Base-by-base conservation (phyloP, 306 rosid genomes). In the barrel medic (Medicago truncatula) region DNA sequence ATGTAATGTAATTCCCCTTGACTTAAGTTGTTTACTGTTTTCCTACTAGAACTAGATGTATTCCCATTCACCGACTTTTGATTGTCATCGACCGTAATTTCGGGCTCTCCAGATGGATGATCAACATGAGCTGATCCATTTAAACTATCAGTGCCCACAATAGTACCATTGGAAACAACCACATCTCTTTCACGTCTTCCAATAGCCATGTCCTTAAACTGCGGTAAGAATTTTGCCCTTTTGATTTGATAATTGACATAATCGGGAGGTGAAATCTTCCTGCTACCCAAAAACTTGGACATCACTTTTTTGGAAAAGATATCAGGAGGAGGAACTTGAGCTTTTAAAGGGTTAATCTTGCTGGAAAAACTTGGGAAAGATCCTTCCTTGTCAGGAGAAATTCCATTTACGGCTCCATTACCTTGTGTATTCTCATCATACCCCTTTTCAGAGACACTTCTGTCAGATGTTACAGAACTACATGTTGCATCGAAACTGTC, bases 321-420 rank as follows among this genome's bases (percentile, higher is more conserved):
- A 86, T 90, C 84, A 69, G 82, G 31, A 18, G 97, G 91, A 81
- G 99, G 99, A 83, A 92, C 66, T 84, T 95, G 99, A 67, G 97
- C 87, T 73, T 84, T 84, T 66, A 92, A 70, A 73, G 99, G 99
- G 80, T 88, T 89, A 70, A 84, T 83, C 67, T 80, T 81, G 76
- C 72, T 53, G 80, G 38, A 76, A 77, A 78, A 75, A 71, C 73
- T 60, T 43, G 88, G 78, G 12, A 58, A 15, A 64, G 78, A 78
- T 83, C 68, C 88, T 36, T 67, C 86, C 66, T 49, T 84, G 67
- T 85, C 68, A 36, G 82, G 68, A 78, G 81, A 62, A 78, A 62
- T 49, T 54, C 68, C 83, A 44, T 44, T 84, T 46, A 61, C 18
- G 38, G 77, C 78, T 67, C 82, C 86, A 63, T 84, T 84, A 43